phyloP scores from a whole-genome alignment of 768 basidiomycete species.

The Mycena vulgaris region DNA sequence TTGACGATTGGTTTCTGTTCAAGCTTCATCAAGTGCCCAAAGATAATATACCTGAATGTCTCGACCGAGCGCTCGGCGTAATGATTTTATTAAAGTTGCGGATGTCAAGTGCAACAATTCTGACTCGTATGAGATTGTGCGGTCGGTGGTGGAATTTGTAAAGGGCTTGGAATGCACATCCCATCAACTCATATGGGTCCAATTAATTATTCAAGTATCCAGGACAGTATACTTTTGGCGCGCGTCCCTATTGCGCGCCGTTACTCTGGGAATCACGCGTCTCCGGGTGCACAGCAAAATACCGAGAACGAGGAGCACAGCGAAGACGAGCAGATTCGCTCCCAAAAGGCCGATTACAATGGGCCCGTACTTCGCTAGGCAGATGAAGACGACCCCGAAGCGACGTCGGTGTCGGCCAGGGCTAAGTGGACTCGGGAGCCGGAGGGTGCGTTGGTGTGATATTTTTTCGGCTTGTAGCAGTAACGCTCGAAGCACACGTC shows the following conservation, averaged over 20 bases:
- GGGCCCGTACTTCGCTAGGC: conserved; percentile 13
- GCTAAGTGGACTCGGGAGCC: not conserved
- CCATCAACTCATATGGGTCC: no score
- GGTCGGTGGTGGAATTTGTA: no score
- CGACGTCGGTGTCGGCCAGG: not conserved
- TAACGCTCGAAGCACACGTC: conserved; percentile 49
- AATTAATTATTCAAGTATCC: conserved; percentile 17
- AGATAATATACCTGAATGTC: no score
- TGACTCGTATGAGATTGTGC: no score
- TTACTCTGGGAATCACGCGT: not conserved
- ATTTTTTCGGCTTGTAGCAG: conserved; percentile 44
- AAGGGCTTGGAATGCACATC: no score
- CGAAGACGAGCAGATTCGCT: conserved; percentile 12
- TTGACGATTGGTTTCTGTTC: no score
- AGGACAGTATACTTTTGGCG: not conserved
- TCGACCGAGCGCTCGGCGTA: no score
- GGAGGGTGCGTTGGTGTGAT: not conserved
- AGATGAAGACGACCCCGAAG: conserved; percentile 2
- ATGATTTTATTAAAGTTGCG: no score
- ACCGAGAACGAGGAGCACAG: conserved; percentile 7
- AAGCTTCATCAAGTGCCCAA: no score
- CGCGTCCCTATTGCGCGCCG: no score
- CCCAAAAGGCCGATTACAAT: conserved; percentile 20
- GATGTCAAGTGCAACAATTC: no score
- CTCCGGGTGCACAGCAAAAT: conserved; percentile 10